Conservation (phyloP, 1,284 basidiomycete species). For the Tilletiaria anomala region DNA sequence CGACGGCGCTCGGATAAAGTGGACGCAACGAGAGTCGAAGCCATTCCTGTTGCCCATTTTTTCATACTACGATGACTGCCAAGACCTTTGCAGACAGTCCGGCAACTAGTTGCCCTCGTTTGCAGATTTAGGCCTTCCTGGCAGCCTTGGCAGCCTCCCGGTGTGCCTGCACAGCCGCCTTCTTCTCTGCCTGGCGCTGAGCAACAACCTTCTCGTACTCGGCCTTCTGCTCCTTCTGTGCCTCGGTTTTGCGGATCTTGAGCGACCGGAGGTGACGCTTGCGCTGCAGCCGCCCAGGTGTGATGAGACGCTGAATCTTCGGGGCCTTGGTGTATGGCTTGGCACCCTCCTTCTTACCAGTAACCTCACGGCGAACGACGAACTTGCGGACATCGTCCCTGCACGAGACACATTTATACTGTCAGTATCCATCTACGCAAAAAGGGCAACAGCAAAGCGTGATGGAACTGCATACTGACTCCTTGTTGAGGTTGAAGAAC, state of each 20-base stretch:
- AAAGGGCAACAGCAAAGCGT: too few species aligned
- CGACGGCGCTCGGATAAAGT: too few species aligned
- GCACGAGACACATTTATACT: too few species aligned
- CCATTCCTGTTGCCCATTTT: too few species aligned
- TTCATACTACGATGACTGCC: too few species aligned
- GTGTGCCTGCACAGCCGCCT: constrained; percentile 43
- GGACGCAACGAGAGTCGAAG: too few species aligned
- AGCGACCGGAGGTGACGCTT: constrained; percentile 81
- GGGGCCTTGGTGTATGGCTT: constrained; percentile 97
- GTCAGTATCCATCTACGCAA: too few species aligned
- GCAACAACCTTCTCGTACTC: constrained; percentile 63
- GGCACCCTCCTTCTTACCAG: constrained; percentile 78
- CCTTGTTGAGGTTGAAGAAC: constrained; percentile 97
- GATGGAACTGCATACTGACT: too few species aligned
- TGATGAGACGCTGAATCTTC: constrained; percentile 57
- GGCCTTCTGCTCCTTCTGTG: constrained; percentile 83
- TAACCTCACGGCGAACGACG: constrained; percentile 66
- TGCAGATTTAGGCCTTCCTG: constrained; percentile 11
- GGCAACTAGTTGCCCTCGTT: too few species aligned
- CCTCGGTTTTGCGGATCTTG: constrained; percentile 74
- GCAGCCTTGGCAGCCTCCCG: constrained; percentile 21
- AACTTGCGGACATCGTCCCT: constrained; percentile 96
- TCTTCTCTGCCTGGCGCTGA: constrained; percentile 87
- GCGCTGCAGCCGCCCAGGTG: constrained; percentile 85
- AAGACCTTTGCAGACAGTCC: too few species aligned